phyloP scores from a whole-genome alignment of 352 stramenopile genomes.

The Phytopythium chamaehyphon region DNA sequence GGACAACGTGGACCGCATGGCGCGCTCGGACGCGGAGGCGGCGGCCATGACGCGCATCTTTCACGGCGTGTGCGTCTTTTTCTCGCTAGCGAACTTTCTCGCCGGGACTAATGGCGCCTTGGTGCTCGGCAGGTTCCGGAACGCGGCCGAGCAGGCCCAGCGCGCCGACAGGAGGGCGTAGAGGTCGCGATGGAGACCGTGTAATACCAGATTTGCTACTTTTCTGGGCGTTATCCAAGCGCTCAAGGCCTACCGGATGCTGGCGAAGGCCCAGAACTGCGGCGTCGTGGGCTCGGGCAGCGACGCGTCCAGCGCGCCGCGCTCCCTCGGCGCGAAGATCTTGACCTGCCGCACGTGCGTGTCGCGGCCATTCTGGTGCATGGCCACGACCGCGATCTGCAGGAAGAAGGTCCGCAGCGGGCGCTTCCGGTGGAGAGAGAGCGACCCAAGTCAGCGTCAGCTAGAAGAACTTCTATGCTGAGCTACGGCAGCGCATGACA shows the following conservation, averaged over 20 bases:
- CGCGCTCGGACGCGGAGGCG: slow-evolving; percentile 57
- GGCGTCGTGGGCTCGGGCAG: slow-evolving; percentile 55
- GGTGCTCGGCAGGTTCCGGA: slow-evolving; percentile 38
- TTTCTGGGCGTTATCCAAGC: background rate
- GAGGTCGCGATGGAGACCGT: too few relatives aligned
- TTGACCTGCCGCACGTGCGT: slow-evolving; percentile 95
- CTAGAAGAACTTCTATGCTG: too few relatives aligned
- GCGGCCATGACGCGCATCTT: slow-evolving; percentile 73
- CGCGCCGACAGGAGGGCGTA: background rate
- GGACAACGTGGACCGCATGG: slow-evolving; percentile 78
- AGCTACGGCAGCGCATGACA: too few relatives aligned
- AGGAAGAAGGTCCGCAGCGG: slow-evolving; percentile 92
- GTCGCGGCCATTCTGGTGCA: slow-evolving; percentile 98
- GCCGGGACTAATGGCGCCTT: background rate
- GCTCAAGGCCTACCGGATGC: slow-evolving; percentile 32
- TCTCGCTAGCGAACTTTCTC: background rate
- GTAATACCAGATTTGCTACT: background rate
- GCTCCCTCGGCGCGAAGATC: slow-evolving; percentile 81
- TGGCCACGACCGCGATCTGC: slow-evolving; percentile 94
- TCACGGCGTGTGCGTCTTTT: slow-evolving; percentile 54
- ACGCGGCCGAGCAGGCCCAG: slow-evolving; percentile 26
- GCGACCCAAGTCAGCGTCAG: background rate
- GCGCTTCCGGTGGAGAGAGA: slow-evolving; percentile 15
- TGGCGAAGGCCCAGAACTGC: slow-evolving; percentile 65
- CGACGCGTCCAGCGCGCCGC: slow-evolving; percentile 42